Evolutionary conservation across 2,329 filamentous ascomycete genomes (phyloP).

Genomic region (Cytospora chrysosperma): DNA sequence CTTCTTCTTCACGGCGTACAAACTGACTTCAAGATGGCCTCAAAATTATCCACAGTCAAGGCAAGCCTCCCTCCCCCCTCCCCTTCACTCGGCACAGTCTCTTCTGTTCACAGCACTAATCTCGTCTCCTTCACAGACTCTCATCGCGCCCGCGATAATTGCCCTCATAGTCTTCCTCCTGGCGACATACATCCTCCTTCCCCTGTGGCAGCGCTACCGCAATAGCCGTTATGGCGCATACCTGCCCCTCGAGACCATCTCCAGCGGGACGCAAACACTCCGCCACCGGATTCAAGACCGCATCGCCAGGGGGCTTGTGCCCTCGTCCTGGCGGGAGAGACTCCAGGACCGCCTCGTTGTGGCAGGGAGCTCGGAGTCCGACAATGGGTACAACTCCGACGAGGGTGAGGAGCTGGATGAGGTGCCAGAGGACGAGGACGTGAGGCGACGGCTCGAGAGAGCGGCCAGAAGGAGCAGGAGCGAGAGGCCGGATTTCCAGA

Average conservation of each 20-base stretch:
- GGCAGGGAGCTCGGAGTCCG: constrained; percentile 39
- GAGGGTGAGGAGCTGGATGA: constrained; percentile 70
- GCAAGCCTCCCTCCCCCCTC: constrained; percentile 1
- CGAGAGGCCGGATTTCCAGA: constrained; percentile 45
- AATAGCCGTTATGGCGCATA: constrained; percentile 68
- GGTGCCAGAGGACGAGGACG: constrained; percentile 51
- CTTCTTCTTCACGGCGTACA: background rate
- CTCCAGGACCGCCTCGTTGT: constrained; percentile 41
- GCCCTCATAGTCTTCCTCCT: constrained; percentile 68
- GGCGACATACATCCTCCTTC: constrained; percentile 63
- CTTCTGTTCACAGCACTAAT: background rate
- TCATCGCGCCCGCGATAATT: constrained; percentile 69
- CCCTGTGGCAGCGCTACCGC: constrained; percentile 68
- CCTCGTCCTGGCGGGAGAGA: constrained; percentile 47
- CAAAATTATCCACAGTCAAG: constrained; percentile 32
- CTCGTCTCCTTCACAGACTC: constrained; percentile 48
- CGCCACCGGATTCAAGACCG: constrained; percentile 49
- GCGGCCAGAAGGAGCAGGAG: constrained; percentile 19
- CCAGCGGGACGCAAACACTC: constrained; percentile 54
- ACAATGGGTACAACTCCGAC: constrained; percentile 59
- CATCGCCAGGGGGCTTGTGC: constrained; percentile 42
- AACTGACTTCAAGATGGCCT: constrained; percentile 34
- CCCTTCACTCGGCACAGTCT: too few species aligned
- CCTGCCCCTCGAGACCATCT: constrained; percentile 65
- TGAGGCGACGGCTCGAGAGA: constrained; percentile 37